Conservation (phyloP, 129 eudicot species). For the Erigeron canadensis region DNA sequence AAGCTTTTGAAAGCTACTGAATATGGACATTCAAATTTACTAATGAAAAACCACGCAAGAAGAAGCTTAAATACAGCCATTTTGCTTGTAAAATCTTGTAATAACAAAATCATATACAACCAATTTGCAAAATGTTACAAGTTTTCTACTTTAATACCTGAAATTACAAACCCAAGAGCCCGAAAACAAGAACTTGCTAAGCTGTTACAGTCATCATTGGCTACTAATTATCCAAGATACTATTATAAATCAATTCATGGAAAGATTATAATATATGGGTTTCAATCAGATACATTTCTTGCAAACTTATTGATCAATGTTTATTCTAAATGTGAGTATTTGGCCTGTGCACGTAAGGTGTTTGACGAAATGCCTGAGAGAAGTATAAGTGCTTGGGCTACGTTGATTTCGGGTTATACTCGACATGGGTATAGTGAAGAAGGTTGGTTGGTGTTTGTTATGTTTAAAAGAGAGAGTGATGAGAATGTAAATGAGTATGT, state of each 20-base stretch:
- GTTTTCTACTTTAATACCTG: conserved; percentile 5
- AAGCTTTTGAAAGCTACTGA: neutral
- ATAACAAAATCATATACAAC: conserved; percentile 5
- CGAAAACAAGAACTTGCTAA: conserved; percentile 26
- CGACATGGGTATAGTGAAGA: conserved; percentile 48
- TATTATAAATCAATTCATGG: conserved; percentile 45
- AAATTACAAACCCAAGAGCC: conserved; percentile 10
- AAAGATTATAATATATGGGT: conserved; percentile 44
- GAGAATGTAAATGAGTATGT: conserved; percentile 61
- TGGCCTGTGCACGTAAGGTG: conserved; percentile 30
- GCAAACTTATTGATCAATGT: conserved; percentile 47
- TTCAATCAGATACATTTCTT: conserved; percentile 9
- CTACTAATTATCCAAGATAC: conserved; percentile 18
- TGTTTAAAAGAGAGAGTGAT: conserved; percentile 35
- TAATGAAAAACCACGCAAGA: conserved; percentile 24
- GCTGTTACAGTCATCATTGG: conserved; percentile 24
- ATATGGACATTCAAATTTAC: conserved; percentile 6
- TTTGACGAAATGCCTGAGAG: conserved; percentile 52
- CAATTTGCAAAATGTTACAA: conserved; percentile 4
- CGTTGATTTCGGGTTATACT: conserved; percentile 52
- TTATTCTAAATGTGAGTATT: conserved; percentile 31
- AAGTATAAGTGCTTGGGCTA: conserved; percentile 55
- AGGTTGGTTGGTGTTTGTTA: conserved; percentile 45
- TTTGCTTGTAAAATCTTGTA: conserved; percentile 2
- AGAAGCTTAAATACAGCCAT: conserved; percentile 6